Evolutionary conservation across 495 filamentous ascomycete species (phyloP), one percentile per base, ranked within the genome.

Genomic region (Diplogelasinospora grovesii): DNA sequence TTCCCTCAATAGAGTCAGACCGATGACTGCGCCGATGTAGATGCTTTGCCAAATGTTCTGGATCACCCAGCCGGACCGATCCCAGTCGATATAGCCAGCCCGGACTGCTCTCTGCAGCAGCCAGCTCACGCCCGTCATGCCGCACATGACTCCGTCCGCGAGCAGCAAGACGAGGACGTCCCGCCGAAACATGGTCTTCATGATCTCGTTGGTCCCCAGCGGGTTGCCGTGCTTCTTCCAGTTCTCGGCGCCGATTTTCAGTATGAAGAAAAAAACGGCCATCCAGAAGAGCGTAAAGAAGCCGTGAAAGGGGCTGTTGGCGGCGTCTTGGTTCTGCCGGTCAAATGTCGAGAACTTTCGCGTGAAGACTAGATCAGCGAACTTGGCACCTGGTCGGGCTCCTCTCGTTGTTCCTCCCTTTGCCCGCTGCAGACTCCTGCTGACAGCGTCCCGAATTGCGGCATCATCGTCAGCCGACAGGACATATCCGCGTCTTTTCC

Each of bases 201-300:
- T 58, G 20, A 88, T 84, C 61, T 87, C 78, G 40, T 81, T 81
- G 9, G 63, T 70, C 2, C 81, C 83, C 25, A 86, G 70, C 18
- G 77, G 63, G 34, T 62, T 79, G 16, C 83, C 83, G 43, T 78
- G 63, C 14, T 56, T 54, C 28, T 69, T 65, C 63, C 73, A 86
- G 52, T 86, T 86, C 24, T 79, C 74, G 37, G 75, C 77, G 6
- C 67, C 77, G 22, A 82, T 65, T 53, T 77, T 75, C 27, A 85
- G 42, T 21, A 84, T 66, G 48, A 81, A 64, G 34, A 86, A 55
- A 16, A 66, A 67, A 43, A 84, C 75, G 3, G 68, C 68, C 33
- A 88, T 69, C 74, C 83, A 88, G 60, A 87, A 86, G 4, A 88
- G 70, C 1, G 79, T 82, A 47, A 83, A 87, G 59, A 88, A 87